These are phyloP conservation scores for Escallonia rubra DNA, from an alignment of 129 eudicot species.

Conservation along the genomic window DNA sequence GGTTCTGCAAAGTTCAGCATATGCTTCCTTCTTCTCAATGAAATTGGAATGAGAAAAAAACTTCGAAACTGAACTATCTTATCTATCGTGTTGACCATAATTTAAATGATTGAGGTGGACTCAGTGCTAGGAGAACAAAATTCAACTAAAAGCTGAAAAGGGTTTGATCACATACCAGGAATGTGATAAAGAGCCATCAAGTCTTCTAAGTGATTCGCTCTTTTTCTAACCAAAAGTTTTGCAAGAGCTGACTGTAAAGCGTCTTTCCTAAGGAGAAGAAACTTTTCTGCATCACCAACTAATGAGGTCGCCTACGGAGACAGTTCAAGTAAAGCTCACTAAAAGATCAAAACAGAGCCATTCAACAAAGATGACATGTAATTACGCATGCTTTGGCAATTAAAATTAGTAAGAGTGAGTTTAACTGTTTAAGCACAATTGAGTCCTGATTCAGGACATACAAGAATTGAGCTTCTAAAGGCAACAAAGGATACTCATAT, in stretches of 20 bases:
- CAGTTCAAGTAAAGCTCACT: constrained; percentile 9
- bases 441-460: constrained; percentile 2
- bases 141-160: background rate
- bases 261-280: constrained; percentile 56
- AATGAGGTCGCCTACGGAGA: constrained; percentile 54
- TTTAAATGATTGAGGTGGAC: too few relatives aligned
- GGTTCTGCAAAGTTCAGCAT: background rate
- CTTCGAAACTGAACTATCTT: too few relatives aligned
- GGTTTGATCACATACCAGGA: constrained; percentile 35
- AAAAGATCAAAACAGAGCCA: constrained; percentile 14
- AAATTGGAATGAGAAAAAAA: too few relatives aligned
- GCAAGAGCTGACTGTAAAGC: constrained; percentile 76
- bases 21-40: background rate
- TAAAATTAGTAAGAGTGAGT: background rate
- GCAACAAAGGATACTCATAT: too few relatives aligned
- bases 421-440: background rate
- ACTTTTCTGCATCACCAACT: constrained; percentile 87
- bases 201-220: constrained; percentile 59
- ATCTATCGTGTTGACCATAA: too few relatives aligned
- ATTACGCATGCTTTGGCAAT: background rate
- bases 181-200: constrained; percentile 50
- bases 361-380: background rate
- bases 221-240: constrained; percentile 50
- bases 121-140: too few relatives aligned
- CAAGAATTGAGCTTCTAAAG: background rate